Evolutionary conservation across 108 stramenopile genomes (phyloP).

Genomic region (Pseudonitzschia multiseries): DNA sequence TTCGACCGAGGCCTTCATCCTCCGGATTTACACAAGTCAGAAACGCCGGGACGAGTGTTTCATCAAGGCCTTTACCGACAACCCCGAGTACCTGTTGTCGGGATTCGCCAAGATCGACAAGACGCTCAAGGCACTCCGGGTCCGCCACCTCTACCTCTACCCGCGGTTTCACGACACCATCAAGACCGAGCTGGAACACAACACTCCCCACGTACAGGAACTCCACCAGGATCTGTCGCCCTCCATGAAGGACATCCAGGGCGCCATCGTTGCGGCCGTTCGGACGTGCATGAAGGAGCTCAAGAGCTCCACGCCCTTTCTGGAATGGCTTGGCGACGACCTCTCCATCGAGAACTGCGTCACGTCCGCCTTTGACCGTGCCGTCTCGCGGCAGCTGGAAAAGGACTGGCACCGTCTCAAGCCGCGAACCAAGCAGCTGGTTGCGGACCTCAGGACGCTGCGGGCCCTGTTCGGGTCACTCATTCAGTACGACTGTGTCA

Average conservation of each 20-base stretch:
- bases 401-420: conserved; percentile 94
- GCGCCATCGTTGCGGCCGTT: conserved; percentile 81
- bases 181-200: conserved; percentile 69
- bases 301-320: conserved; percentile 55
- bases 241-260: conserved; percentile 87
- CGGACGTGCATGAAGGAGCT: conserved; percentile 90
- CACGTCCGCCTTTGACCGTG: conserved; percentile 81
- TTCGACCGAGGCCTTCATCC: conserved; percentile 95
- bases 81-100: conserved; percentile 74
- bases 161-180: conserved; percentile 88
- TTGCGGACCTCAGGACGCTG: conserved; percentile 83
- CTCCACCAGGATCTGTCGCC: conserved; percentile 83
- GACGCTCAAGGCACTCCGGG: conserved; percentile 78
- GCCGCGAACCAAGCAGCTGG: conserved; percentile 84
- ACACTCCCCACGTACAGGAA: conserved; percentile 84
- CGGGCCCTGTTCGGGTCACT: conserved; percentile 89
- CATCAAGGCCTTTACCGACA: conserved; percentile 94
- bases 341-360: conserved; percentile 90
- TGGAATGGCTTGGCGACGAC: conserved; percentile 54
- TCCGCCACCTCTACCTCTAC: conserved; percentile 88
- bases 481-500: conserved; percentile 91
- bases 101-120: conserved; percentile 93
- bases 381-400: conserved; percentile 88
- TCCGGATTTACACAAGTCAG: conserved; percentile 86
- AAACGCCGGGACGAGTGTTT: conserved; percentile 74